Conservation (phyloP, 192 early-diverging fungal genomes). For the Ambispora gerdemannii region DNA sequence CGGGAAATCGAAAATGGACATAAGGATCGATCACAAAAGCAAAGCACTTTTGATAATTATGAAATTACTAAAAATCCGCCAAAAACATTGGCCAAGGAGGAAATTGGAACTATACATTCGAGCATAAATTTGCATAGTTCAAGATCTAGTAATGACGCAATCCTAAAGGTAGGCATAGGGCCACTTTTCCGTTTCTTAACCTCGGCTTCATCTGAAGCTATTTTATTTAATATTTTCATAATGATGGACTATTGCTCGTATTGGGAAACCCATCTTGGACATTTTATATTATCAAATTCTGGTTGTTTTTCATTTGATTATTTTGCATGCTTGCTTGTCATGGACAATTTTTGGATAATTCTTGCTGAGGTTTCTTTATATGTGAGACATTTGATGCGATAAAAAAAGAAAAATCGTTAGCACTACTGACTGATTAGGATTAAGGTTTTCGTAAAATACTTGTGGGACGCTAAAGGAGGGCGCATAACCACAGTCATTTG, state of each 20-base stretch:
- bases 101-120: background rate
- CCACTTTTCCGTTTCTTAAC: slow-evolving; percentile 4
- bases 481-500: background rate
- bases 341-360: background rate
- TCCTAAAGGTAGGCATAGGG: slow-evolving; percentile 8
- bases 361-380: background rate
- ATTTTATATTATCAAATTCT: background rate
- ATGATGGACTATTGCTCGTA: background rate
- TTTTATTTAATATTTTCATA: background rate
- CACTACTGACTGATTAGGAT: background rate
- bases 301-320: background rate
- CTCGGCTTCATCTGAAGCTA: background rate
- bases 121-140: background rate
- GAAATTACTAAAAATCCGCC: background rate
- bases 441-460: background rate
- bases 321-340: background rate
- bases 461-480: background rate
- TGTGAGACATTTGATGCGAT: background rate
- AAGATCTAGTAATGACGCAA: background rate
- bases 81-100: background rate
- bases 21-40: background rate
- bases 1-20: background rate
- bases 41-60: too few species aligned
- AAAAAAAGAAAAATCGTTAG: background rate
- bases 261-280: background rate